These are phyloP conservation scores for Amoebophrya sp. DNA, from an alignment of 169 alveolate species.

Conservation along the genomic window DNA sequence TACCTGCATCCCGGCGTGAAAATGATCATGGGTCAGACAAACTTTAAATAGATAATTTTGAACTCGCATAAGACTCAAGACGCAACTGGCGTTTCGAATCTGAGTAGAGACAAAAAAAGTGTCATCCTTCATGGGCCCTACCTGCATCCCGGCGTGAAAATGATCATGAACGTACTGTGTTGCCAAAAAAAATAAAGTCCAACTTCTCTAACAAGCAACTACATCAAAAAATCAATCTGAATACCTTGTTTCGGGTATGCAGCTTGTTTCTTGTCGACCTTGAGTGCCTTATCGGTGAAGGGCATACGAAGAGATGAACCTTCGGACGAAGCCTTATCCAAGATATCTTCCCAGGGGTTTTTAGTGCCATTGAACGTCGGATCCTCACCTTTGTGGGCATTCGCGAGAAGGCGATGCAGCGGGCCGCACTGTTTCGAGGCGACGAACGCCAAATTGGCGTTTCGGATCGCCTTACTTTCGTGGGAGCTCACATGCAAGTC, in stretches of 20 bases:
- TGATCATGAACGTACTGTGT: too few species aligned
- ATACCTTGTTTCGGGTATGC: not conserved
- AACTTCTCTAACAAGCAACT: too few species aligned
- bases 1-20: too few species aligned
- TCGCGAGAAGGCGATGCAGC: not conserved
- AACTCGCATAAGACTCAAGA: too few species aligned
- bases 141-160: too few species aligned
- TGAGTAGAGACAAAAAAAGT: too few species aligned
- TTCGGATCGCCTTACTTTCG: not conserved
- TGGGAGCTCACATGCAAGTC: not conserved
- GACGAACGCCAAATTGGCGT: not conserved
- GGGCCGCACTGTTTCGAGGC: slow-evolving; percentile 25
- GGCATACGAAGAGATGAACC: not conserved
- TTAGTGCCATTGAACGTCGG: not conserved
- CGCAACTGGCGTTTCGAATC: too few species aligned
- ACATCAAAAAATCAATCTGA: too few species aligned
- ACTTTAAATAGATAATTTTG: too few species aligned
- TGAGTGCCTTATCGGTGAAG: not conserved
- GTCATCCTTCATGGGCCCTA: too few species aligned
- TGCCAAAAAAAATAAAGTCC: too few species aligned
- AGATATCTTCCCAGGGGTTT: slow-evolving; percentile 1
- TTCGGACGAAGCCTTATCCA: not conserved
- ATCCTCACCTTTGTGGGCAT: not conserved
- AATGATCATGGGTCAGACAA: too few species aligned
- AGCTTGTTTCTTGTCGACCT: not conserved